phyloP scores from a whole-genome alignment of 257 asterid species.

The Nicotiana attenuata region DNA sequence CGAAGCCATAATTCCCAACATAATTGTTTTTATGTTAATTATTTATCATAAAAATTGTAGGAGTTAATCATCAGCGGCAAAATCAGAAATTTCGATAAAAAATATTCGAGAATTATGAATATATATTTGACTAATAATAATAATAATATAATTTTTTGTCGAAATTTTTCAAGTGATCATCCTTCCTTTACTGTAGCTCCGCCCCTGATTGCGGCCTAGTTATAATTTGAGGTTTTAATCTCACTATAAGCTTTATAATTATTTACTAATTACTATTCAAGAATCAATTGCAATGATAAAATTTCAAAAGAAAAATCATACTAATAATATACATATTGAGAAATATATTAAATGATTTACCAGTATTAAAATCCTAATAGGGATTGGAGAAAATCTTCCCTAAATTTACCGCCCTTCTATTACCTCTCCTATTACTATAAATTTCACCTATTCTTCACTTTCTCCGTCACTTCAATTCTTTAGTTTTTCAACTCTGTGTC shows the following conservation, averaged over 20 bases:
- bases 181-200: too few relatives aligned
- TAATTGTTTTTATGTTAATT: too few relatives aligned
- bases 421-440: background rate
- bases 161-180: background rate
- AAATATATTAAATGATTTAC: background rate
- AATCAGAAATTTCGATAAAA: background rate
- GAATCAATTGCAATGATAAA: background rate
- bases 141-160: background rate
- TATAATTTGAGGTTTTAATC: background rate
- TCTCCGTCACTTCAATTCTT: background rate
- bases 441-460: background rate
- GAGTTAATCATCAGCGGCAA: background rate
- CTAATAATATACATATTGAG: background rate
- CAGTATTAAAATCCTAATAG: background rate
- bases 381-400: background rate
- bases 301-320: background rate
- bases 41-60: background rate
- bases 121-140: background rate
- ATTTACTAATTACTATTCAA: background rate
- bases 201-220: too few relatives aligned
- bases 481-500: too few relatives aligned
- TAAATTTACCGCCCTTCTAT: background rate
- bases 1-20: background rate
- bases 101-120: background rate
- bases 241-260: background rate